Conservation (phyloP, 495 filamentous ascomycete species). For the Lophiostoma macrostomum region DNA sequence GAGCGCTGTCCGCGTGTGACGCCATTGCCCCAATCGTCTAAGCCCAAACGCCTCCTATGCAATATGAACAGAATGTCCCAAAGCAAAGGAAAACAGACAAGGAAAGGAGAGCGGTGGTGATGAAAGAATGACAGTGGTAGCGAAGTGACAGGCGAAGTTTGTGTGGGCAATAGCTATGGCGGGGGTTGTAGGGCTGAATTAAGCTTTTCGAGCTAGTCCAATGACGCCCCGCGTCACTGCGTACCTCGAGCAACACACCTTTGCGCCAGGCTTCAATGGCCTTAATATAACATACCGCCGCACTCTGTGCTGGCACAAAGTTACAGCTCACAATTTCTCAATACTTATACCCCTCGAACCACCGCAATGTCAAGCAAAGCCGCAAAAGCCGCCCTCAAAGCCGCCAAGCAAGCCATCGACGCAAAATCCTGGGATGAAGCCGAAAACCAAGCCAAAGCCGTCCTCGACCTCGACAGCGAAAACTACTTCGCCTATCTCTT, state of each 20-base stretch:
- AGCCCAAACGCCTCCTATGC: background rate
- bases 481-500: constrained; percentile 85
- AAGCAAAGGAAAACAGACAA: background rate
- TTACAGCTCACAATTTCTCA: background rate
- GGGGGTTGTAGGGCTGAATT: constrained; percentile 19
- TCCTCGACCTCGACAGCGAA: constrained; percentile 68
- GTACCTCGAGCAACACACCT: too few species aligned
- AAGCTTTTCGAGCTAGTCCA: background rate
- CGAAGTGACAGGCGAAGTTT: background rate
- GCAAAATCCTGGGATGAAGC: constrained; percentile 75
- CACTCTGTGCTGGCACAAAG: background rate
- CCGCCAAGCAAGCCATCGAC: constrained; percentile 74
- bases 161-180: background rate
- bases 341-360: background rate
- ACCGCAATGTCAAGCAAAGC: constrained; percentile 46
- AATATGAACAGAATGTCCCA: background rate
- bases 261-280: too few species aligned
- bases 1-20: constrained; percentile 25
- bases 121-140: background rate
- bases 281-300: background rate
- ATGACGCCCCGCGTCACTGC: background rate
- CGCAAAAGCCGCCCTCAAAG: constrained; percentile 77
- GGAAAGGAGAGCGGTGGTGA: too few species aligned
- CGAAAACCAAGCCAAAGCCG: constrained; percentile 59
- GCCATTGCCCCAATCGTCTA: constrained; percentile 8